These are phyloP conservation scores for Golubevia sp. DNA, from an alignment of 1,284 basidiomycete species.

Conservation along the genomic window DNA sequence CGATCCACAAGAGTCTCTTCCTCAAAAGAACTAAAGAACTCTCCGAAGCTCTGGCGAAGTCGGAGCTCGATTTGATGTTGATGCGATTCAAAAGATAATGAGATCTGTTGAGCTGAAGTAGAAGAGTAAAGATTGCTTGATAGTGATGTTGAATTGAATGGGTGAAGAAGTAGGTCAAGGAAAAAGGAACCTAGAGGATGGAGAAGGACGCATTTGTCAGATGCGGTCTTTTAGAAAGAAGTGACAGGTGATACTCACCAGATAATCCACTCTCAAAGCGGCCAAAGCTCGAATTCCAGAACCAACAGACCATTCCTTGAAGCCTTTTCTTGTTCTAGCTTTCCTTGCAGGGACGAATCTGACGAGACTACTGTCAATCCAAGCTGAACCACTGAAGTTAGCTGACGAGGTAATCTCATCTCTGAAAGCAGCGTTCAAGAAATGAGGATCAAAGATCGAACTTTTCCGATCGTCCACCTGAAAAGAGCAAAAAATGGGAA, in stretches of 20 bases:
- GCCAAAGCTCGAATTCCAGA: neutral
- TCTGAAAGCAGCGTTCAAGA: neutral
- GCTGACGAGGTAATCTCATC: neutral
- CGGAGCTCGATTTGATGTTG: too few species aligned
- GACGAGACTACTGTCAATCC: neutral
- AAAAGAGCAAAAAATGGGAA: too few species aligned
- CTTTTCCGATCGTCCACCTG: neutral
- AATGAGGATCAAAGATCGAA: neutral
- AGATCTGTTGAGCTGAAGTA: conserved; percentile 23
- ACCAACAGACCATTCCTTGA: neutral
- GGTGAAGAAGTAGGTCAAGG: conserved; percentile 19
- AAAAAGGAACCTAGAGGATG: conserved; percentile 21
- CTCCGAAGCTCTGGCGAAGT: too few species aligned
- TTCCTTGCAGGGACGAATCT: neutral
- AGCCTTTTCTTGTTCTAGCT: neutral
- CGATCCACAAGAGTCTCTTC: too few species aligned
- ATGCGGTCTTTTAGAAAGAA: too few species aligned
- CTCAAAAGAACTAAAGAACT: too few species aligned
- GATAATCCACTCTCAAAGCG: neutral
- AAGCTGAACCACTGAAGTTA: neutral
- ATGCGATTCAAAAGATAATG: neutral
- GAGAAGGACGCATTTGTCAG: too few species aligned
- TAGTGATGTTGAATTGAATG: conserved; percentile 16
- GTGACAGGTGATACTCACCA: neutral
- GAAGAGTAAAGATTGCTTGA: conserved; percentile 17